phyloP scores from a whole-genome alignment of 148 eudicot species.

The Persicaria tinctoria region DNA sequence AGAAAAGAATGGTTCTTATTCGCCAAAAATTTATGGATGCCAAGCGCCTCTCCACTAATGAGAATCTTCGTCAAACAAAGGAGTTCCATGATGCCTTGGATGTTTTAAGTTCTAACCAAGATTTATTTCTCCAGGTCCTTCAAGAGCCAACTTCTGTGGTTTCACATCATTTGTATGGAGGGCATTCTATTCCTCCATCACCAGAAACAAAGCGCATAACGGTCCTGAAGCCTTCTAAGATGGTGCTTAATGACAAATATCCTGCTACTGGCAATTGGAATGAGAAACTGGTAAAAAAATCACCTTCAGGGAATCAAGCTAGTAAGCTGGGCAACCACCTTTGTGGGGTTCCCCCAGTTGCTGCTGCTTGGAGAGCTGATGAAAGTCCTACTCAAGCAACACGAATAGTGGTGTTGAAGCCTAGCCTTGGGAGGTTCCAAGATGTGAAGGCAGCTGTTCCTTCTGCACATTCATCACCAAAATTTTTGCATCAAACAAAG shows the following conservation, averaged over 20 bases:
- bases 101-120: constrained; percentile 68
- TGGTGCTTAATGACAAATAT: constrained; percentile 42
- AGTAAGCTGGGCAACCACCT: constrained; percentile 31
- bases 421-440: constrained; percentile 50
- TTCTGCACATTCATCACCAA: constrained; percentile 49
- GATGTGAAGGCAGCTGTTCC: constrained; percentile 38
- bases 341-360: constrained; percentile 39
- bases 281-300: constrained; percentile 39
- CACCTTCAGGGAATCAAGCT: constrained; percentile 27
- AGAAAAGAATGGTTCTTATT: constrained; percentile 60
- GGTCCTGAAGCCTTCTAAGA: constrained; percentile 77
- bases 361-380: constrained; percentile 32
- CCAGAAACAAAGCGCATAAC: constrained; percentile 82
- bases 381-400: constrained; percentile 67
- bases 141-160: constrained; percentile 80
- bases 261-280: constrained; percentile 31
- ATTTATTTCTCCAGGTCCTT: constrained; percentile 64
- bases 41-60: constrained; percentile 70
- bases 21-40: constrained; percentile 85
- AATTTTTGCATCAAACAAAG: constrained; percentile 21
- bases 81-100: constrained; percentile 81
- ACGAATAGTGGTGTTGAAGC: constrained; percentile 84
- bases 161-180: constrained; percentile 34
- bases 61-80: constrained; percentile 66
- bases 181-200: constrained; percentile 42